Evolutionary conservation across 2,329 filamentous ascomycete species (phyloP).

Genomic region (Mariannaea sp.): DNA sequence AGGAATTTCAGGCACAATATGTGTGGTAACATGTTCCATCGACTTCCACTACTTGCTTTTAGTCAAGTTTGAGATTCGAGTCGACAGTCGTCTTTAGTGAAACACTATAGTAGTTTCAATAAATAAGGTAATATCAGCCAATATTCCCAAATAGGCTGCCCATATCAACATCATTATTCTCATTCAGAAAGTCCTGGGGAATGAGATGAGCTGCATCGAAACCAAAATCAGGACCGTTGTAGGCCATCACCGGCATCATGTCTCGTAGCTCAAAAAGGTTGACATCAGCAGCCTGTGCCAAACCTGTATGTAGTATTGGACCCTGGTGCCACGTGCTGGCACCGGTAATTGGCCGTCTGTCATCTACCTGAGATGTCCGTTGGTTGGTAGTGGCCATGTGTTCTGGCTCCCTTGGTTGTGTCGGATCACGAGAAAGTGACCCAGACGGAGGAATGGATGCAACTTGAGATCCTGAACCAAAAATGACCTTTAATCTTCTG

Average conservation of each 20-base stretch:
- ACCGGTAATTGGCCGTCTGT: not conserved
- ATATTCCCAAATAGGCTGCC: slow-evolving; percentile 3
- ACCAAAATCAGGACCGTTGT: slow-evolving; percentile 17
- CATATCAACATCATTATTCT: not conserved
- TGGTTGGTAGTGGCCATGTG: not conserved
- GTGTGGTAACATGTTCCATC: not conserved
- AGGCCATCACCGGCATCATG: slow-evolving; percentile 9
- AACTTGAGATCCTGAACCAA: not conserved
- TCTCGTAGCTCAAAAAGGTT: not conserved
- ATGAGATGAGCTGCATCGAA: slow-evolving; percentile 9
- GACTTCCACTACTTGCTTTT: no score
- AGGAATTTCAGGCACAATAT: slow-evolving; percentile 3
- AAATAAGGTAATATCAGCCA: not conserved
- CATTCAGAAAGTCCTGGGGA: slow-evolving; percentile 2
- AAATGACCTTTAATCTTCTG: not conserved
- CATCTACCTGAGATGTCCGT: not conserved
- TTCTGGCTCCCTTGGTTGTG: not conserved
- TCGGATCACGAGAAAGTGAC: not conserved
- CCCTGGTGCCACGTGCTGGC: not conserved
- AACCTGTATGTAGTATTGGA: not conserved
- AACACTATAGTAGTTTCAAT: no score
- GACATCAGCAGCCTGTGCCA: not conserved
- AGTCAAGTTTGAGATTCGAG: no score
- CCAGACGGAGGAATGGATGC: not conserved
- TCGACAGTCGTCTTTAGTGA: no score